Evolutionary conservation across 2,329 filamentous ascomycete species (phyloP), one percentile per base, ranked within the genome.

Genomic region (Penicillium sumatraense): DNA sequence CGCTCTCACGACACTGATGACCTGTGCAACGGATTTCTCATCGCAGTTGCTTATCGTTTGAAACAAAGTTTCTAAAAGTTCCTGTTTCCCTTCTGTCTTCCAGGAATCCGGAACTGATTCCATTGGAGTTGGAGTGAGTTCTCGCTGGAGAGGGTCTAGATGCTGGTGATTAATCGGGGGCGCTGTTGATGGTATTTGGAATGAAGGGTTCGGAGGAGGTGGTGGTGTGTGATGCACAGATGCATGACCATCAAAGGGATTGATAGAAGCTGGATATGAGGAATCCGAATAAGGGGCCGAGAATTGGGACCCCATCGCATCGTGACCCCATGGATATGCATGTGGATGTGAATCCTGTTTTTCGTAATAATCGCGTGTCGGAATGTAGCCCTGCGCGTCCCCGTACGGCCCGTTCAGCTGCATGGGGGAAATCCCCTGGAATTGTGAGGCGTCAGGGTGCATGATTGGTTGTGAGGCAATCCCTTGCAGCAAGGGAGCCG

Each of bases 31-130:
- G 20, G 48, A 54, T n/a, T 56, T 24, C 18, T 69, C 68, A 42
- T 69, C 64, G 40, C 68, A 70, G 46, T 59, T 64, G 33, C 60
- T 53, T 13, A 70, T 68, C 3, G 66, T 69, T 40, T 66, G 54
- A 36, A 69, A 60, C 20, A 70, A 51, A 1, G 61, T 63, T 50
- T 69, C 55, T 14, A 70, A 52, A 1, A 69, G 53, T 14, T 57
- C 53, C 18, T 63, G 51, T 54, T 68, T 69, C 16, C 62, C 67
- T 18, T 61, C 49, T 1, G 51, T 60, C 26, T 59, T 65, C 68
- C 68, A 69, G 8, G 62, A 68, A 23, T 45, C 48, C 6, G 63
- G 52, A 18, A 62, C 53, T 4, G 60, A 51, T 14, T 59, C 41
- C 23, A 2, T 33, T 13, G 42, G 42, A 23, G 41, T 35, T 21